phyloP scores from a whole-genome alignment of 2,329 filamentous ascomycete species.

The Exserohilum turcica region DNA sequence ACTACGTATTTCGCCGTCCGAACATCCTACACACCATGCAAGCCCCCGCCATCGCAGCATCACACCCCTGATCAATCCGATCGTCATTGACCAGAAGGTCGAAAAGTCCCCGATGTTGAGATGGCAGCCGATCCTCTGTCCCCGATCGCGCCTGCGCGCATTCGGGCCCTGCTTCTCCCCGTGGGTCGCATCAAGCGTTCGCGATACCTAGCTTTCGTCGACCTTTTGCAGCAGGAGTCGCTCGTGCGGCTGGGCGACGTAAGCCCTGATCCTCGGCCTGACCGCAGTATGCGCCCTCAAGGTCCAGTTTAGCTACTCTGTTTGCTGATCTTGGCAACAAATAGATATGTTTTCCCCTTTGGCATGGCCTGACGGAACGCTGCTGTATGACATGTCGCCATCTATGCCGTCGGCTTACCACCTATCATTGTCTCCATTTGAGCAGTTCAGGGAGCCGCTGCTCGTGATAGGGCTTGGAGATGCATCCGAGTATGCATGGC shows the following conservation, averaged over 20 bases:
- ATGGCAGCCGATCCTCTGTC: constrained; percentile 91
- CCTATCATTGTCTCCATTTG: constrained; percentile 81
- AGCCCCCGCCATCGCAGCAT: constrained; percentile 14
- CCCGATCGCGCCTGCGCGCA: constrained; percentile 82
- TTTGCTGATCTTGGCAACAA: constrained; percentile 40
- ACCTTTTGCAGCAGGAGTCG: constrained; percentile 77
- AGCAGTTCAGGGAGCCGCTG: constrained; percentile 84
- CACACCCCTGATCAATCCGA: constrained; percentile 16
- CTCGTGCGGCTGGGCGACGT: constrained; percentile 85
- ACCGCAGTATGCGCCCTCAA: constrained; percentile 70
- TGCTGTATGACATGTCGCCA: constrained; percentile 86
- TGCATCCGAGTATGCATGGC: constrained; percentile 64
- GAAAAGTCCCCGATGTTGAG: constrained; percentile 55
- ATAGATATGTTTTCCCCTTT: constrained; percentile 92
- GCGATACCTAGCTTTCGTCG: constrained; percentile 78
- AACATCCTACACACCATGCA: constrained; percentile 34
- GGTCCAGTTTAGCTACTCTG: constrained; percentile 19
- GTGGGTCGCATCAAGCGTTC: constrained; percentile 83
- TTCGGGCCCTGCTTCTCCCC: constrained; percentile 85
- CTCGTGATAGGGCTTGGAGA: constrained; percentile 85
- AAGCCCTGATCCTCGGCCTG: constrained; percentile 80
- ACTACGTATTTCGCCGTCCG: constrained; percentile 20
- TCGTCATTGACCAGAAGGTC: constrained; percentile 25
- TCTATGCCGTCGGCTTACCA: constrained; percentile 80
- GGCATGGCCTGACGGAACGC: constrained; percentile 81